Conservation (phyloP, 2,329 filamentous ascomycete species). For the Paraphoma chrysanthemicola region DNA sequence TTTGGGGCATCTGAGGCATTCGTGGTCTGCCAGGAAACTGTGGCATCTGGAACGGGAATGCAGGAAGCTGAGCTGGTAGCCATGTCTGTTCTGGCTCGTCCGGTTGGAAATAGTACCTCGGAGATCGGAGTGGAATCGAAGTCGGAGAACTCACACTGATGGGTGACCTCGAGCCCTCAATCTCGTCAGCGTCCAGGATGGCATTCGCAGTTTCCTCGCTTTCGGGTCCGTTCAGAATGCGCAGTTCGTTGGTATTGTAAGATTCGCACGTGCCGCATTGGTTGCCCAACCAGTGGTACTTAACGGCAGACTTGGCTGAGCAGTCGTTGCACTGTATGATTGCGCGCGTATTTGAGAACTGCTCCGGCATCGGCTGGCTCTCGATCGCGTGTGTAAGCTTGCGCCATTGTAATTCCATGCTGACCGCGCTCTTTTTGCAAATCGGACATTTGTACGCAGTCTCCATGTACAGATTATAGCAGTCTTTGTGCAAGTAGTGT, state of each 20-base stretch:
- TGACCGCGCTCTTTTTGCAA: constrained; percentile 94
- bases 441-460: constrained; percentile 95
- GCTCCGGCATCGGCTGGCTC: constrained; percentile 87
- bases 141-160: constrained; percentile 41
- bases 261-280: constrained; percentile 74
- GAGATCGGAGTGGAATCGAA: constrained; percentile 40
- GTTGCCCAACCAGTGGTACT: constrained; percentile 92
- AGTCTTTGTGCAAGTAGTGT: constrained; percentile 91
- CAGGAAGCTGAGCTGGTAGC: constrained; percentile 45
- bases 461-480: constrained; percentile 86
- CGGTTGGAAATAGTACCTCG: constrained; percentile 46
- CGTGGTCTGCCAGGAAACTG: constrained; percentile 41
- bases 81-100: constrained; percentile 47
- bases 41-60: constrained; percentile 46
- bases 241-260: constrained; percentile 60
- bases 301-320: constrained; percentile 81
- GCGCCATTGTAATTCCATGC: constrained; percentile 95
- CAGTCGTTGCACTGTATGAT: constrained; percentile 95
- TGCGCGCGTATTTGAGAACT: constrained; percentile 80
- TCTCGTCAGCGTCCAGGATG: constrained; percentile 36
- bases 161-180: constrained; percentile 34
- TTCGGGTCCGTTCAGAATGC: constrained; percentile 50
- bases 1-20: constrained; percentile 37
- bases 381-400: constrained; percentile 88
- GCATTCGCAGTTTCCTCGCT: constrained; percentile 45